phyloP scores from a whole-genome alignment of 108 stramenopile species.

The Conticribra guillardii region DNA sequence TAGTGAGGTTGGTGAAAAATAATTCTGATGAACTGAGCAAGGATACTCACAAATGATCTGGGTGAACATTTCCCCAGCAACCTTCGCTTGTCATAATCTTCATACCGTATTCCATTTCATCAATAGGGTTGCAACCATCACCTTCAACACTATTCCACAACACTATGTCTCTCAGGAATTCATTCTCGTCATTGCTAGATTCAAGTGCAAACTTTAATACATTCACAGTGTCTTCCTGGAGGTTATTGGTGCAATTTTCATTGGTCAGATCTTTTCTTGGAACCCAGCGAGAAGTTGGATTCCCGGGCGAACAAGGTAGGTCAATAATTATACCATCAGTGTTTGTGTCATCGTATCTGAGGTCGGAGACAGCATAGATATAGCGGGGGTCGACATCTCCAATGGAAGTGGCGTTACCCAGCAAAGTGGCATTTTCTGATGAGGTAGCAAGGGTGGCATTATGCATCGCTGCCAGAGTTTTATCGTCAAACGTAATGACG shows the following conservation, averaged over 20 bases:
- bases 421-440: no score
- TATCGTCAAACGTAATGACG: constrained; percentile 39
- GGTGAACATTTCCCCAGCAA: constrained; percentile 62
- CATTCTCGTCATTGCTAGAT: constrained; percentile 45
- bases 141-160: constrained; percentile 32
- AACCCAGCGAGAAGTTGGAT: constrained; percentile 48
- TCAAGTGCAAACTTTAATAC: constrained; percentile 23
- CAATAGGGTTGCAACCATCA: constrained; percentile 38
- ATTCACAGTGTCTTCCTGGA: constrained; percentile 16
- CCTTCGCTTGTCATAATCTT: constrained; percentile 43
- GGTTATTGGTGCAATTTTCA: constrained; percentile 29
- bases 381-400: not conserved
- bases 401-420: constrained; percentile 3
- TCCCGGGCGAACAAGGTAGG: constrained; percentile 27
- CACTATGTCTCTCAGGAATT: constrained; percentile 33
- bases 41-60: constrained; percentile 40
- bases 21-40: not conserved
- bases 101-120: constrained; percentile 38
- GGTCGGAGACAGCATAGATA: constrained; percentile 30
- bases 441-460: no score
- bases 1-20: not conserved
- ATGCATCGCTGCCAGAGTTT: constrained; percentile 28
- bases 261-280: constrained; percentile 31
- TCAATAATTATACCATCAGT: constrained; percentile 23
- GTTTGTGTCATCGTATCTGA: constrained; percentile 39